These are phyloP conservation scores for Hygrophoropsis aurantiaca DNA, from an alignment of 768 basidiomycete genomes.

Conservation along the genomic window DNA sequence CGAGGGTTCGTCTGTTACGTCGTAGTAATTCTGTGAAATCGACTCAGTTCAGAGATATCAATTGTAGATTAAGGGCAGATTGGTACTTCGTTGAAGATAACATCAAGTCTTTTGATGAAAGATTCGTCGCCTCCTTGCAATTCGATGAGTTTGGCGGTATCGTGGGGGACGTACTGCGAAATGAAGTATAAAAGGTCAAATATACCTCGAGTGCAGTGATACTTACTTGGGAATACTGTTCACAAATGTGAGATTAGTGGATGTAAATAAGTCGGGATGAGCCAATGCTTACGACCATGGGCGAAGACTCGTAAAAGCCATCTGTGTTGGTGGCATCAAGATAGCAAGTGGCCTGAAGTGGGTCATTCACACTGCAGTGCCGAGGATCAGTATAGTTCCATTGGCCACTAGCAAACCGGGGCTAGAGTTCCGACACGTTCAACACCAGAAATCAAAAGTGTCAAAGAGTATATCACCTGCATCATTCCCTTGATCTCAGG, in stretches of 20 bases:
- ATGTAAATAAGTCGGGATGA: background rate
- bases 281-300: slow-evolving; percentile 49
- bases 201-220: background rate
- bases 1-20: slow-evolving; percentile 62
- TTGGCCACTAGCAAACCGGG: slow-evolving; percentile 52
- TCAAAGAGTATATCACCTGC: slow-evolving; percentile 39
- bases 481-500: slow-evolving; percentile 53
- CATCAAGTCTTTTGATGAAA: slow-evolving; percentile 56
- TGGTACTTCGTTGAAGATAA: slow-evolving; percentile 56
- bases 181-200: background rate
- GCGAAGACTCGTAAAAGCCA: slow-evolving; percentile 67
- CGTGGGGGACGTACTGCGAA: slow-evolving; percentile 60
- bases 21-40: slow-evolving; percentile 50
- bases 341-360: slow-evolving; percentile 56
- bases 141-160: slow-evolving; percentile 58
- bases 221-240: slow-evolving; percentile 56
- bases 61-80: background rate
- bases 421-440: slow-evolving; percentile 33
- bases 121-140: slow-evolving; percentile 57
- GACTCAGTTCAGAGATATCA: background rate
- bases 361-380: slow-evolving; percentile 66
- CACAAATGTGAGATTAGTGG: background rate
- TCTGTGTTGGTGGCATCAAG: slow-evolving; percentile 54
- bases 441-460: background rate
- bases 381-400: slow-evolving; percentile 67